These are phyloP conservation scores for Populus alba DNA, from an alignment of 345 rosid genomes.

Conservation along the genomic window DNA sequence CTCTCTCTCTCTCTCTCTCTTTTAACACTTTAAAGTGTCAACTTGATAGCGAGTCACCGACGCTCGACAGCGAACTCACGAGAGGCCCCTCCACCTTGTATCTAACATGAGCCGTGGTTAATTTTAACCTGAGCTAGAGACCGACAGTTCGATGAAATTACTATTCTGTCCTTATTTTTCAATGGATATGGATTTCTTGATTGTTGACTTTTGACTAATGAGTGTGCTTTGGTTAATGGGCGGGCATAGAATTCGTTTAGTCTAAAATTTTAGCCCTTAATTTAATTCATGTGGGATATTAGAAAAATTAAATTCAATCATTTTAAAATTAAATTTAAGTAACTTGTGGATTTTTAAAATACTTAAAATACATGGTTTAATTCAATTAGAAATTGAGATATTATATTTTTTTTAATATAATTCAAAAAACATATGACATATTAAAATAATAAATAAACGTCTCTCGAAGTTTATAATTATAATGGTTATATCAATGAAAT, in stretches of 20 bases:
- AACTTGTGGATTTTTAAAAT: too few relatives aligned
- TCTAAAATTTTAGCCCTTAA: background rate
- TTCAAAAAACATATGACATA: too few relatives aligned
- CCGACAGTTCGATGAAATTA: conserved; percentile 53
- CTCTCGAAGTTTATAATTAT: too few relatives aligned
- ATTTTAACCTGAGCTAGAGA: conserved; percentile 47
- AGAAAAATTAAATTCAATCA: too few relatives aligned
- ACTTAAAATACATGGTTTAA: too few relatives aligned
- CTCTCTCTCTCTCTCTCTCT: conserved; percentile 6
- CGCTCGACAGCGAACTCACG: conserved; percentile 42
- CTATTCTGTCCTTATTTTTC: conserved; percentile 19
- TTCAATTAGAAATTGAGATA: too few relatives aligned
- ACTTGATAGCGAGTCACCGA: conserved; percentile 77
- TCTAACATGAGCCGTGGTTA: conserved; percentile 45
- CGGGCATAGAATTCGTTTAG: background rate
- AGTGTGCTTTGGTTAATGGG: background rate
- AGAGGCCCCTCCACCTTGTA: conserved; percentile 32
- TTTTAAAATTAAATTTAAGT: too few relatives aligned
- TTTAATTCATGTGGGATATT: too few relatives aligned
- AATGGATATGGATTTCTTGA: background rate
- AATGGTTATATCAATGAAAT: too few relatives aligned
- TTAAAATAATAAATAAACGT: too few relatives aligned
- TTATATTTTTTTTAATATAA: too few relatives aligned
- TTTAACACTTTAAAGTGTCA: conserved; percentile 12
- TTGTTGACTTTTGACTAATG: background rate